Percentiles rank a stretch among this genome's conserved stretches.
These are phyloP conservation scores for Amaranthus hypochondriacus DNA, from an alignment of 148 eudicot species.

Conservation along the genomic window DNA sequence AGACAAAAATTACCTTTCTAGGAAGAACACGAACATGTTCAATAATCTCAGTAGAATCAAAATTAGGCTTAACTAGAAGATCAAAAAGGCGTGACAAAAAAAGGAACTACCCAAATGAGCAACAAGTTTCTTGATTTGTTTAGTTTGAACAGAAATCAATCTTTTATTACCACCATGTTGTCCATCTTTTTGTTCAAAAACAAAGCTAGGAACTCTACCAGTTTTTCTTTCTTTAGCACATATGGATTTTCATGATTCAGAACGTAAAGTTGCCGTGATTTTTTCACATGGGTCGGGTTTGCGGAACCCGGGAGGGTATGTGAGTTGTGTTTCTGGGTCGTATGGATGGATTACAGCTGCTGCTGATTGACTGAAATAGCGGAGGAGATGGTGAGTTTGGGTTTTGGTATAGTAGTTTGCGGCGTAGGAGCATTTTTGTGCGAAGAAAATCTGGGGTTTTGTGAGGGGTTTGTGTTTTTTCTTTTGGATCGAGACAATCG, in stretches of 20 bases:
- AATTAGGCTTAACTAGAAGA: conserved; percentile 48
- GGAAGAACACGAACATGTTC: conserved; percentile 81
- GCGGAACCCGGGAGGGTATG: conserved; percentile 59
- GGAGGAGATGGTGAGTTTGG: conserved; percentile 32
- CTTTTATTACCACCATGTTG: conserved; percentile 91
- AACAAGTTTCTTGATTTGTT: conserved; percentile 86
- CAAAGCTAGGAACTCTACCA: conserved; percentile 74
- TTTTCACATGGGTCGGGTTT: conserved; percentile 71
- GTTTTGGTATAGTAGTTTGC: conserved; percentile 16
- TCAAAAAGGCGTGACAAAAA: conserved; percentile 74
- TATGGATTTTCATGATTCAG: conserved; percentile 52
- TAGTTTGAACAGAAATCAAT: conserved; percentile 61
- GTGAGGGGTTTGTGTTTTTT: conserved; percentile 2
- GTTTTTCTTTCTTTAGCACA: conserved; percentile 53
- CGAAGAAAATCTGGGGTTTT: conserved; percentile 14
- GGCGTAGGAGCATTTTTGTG: conserved; percentile 43
- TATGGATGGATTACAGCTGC: conserved; percentile 29
- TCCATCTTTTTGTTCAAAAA: conserved; percentile 90
- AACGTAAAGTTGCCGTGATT: conserved; percentile 59
- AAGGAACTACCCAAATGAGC: conserved; percentile 46
- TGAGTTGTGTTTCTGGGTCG: conserved; percentile 32
- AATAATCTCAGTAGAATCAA: conserved; percentile 49
- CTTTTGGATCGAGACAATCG: too few relatives aligned
- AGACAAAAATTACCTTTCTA: conserved; percentile 34
- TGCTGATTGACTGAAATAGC: conserved; percentile 39